Base-by-base conservation (phyloP, 495 filamentous ascomycete species). In the Massariosphaeria phaeospora region DNA sequence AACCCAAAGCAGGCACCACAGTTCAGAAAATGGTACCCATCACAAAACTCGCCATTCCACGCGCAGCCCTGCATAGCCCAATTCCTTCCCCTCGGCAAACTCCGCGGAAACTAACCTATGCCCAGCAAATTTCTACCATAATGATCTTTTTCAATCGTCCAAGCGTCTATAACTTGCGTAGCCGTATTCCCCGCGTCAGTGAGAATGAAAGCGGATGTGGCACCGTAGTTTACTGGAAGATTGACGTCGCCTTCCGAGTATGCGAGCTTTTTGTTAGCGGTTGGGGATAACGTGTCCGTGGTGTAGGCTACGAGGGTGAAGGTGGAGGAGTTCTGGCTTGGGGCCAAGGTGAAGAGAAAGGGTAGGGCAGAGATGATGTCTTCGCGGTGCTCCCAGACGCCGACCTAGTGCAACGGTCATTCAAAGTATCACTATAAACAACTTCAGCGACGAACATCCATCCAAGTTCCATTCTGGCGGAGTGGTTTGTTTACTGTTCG, bases 21-120 rank as follows among this genome's bases (percentile, higher is more conserved):
- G 33, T 48, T 48, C 7, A 31, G 9, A 4, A 48, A 48, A 30
- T 11, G 4, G 21, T 5, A 30, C 25, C 44, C 44, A 33, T 48
- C 44, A 33, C 44, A 48, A 17, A 48, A 20, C 41, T 45, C 17
- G 36, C 25, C 15, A 34, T 17, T 34, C 27, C 30, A 48, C 3
- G 3, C 27, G 24, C 46, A 36, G 4, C n/a, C 30, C 17, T 15
- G 15, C 18, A 48, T 27, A 2, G 46, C 23, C 30, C 46, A 35
- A 23, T 48, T 36, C 11, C 10, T 3, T 18, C 27, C 29, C 3
- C 35, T 27, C 34, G 30, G 18, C 35, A 20, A 18, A 18, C 33
- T 18, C 33, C 21, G 11, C 35, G 2, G 12, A 2, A 10, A 17
- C 24, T 51, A 11, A 2, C 8, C 48, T 13, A 51, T n/a, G 4